These are phyloP conservation scores for Triticum aestivum DNA, from an alignment of 176 grass and related monocot species.

Conservation along the genomic window DNA sequence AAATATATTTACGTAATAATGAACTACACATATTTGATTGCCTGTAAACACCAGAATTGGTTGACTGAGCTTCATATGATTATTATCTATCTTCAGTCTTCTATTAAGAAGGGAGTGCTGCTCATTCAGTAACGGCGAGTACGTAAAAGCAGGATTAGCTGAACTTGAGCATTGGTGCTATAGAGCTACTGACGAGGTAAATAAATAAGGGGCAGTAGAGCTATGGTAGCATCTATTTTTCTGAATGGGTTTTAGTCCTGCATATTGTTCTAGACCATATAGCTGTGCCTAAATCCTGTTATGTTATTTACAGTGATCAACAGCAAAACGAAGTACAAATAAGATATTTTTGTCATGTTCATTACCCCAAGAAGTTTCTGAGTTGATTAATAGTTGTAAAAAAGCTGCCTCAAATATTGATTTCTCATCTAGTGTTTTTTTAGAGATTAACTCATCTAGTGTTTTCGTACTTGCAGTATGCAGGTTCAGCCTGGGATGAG, in stretches of 20 bases:
- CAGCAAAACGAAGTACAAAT: slow-evolving; percentile 15
- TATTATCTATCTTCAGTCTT: slow-evolving; percentile 57
- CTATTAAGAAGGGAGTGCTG: slow-evolving; percentile 97
- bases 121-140: slow-evolving; percentile 98
- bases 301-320: slow-evolving; percentile 11
- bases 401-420: slow-evolving; percentile 10
- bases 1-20: slow-evolving; percentile 14
- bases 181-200: slow-evolving; percentile 95
- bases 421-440: slow-evolving; percentile 31
- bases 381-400: neutral
- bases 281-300: neutral
- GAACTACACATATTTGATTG: slow-evolving; percentile 5
- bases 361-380: neutral
- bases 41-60: slow-evolving; percentile 1
- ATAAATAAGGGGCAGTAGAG: slow-evolving; percentile 15
- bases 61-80: slow-evolving; percentile 25
- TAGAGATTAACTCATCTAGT: slow-evolving; percentile 18
- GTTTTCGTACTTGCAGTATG: slow-evolving; percentile 67
- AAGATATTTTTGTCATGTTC: slow-evolving; percentile 18
- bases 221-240: slow-evolving; percentile 8
- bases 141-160: slow-evolving; percentile 95
- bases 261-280: slow-evolving; percentile 28
- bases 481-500: slow-evolving; percentile 94
- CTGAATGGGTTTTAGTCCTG: neutral
- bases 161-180: slow-evolving; percentile 99